Base-by-base conservation (phyloP, 2,329 filamentous ascomycete species). In the Penicillium thymicola region DNA sequence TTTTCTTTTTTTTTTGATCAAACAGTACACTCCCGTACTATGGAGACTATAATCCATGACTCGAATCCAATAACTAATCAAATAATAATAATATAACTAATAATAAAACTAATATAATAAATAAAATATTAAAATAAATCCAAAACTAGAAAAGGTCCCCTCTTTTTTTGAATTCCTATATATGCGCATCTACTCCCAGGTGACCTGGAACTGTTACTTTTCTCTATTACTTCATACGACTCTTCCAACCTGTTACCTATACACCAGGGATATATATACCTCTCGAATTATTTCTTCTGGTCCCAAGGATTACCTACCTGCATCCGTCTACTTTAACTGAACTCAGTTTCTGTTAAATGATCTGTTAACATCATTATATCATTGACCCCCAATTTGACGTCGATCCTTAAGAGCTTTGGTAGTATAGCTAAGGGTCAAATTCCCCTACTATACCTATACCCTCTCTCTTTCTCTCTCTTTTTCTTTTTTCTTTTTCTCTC, bases 321-420 rank as follows among this genome's bases (percentile, higher is more conserved):
- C 53, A 41, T 44, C 47, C 38, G 45, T 54, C 52, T 44, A 43
- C 46, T 55, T 28, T 27, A 28, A 30, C 21, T n/a, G 50, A 60
- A 61, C 50, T 59, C 54, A 59, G 59, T 61, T 51, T 18, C 48
- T n/a, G 21, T 28, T 37, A 4, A 28, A 34, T 42, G 23, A 30
- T 27, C 27, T 41, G 25, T 30, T 36, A 43, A 63, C 63, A 63
- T 64, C 57, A 65, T 66, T 61, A 66, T 64, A 66, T 65, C 64
- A 65, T 66, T 59, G 62, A 65, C 57, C 41, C 41, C 47, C 62
- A 56, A 57, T 63, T 66, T 66, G 63, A 66, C 64, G 64, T 65
- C 63, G 64, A 61, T 63, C 57, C 58, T 54, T n/a, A 32, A 61
- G 55, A 61, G 59, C 46, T 48, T 56, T 21, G 63, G 64, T 32